Conservation (phyloP, 2,329 filamentous ascomycete species). For the Leptographium flavum region DNA sequence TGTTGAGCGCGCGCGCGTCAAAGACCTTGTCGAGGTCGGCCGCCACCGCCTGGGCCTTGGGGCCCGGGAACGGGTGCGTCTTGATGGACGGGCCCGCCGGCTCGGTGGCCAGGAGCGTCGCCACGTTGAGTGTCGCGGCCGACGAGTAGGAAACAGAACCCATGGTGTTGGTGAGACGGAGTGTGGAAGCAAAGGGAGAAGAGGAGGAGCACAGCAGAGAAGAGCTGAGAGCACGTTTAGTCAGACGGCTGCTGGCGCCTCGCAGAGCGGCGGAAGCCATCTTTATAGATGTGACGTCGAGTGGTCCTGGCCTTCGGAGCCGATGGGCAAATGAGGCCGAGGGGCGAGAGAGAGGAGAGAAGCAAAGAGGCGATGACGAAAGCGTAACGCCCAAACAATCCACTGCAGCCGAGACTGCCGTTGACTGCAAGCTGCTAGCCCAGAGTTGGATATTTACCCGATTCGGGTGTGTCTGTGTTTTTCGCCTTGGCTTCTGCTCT, state of each 20-base stretch:
- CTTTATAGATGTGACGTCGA: constrained; percentile 3
- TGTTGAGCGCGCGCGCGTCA: constrained; percentile 74
- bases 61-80: constrained; percentile 56
- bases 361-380: background rate
- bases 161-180: constrained; percentile 7
- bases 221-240: background rate
- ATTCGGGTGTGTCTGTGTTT: too few relatives aligned
- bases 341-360: background rate
- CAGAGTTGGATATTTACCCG: too few relatives aligned
- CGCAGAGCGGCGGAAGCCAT: constrained; percentile 9
- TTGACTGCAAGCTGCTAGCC: too few relatives aligned
- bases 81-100: constrained; percentile 37
- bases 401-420: background rate
- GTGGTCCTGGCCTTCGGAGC: too few relatives aligned
- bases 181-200: background rate
- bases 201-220: background rate
- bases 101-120: constrained; percentile 22
- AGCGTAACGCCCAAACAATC: background rate
- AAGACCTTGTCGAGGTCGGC: constrained; percentile 65
- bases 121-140: constrained; percentile 14
- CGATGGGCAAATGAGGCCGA: background rate
- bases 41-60: constrained; percentile 54
- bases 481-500: background rate
- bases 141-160: constrained; percentile 7
- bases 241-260: constrained; percentile 4